Evolutionary conservation across 2,329 filamentous ascomycete species (phyloP).

Genomic region (Neonectria faginata): DNA sequence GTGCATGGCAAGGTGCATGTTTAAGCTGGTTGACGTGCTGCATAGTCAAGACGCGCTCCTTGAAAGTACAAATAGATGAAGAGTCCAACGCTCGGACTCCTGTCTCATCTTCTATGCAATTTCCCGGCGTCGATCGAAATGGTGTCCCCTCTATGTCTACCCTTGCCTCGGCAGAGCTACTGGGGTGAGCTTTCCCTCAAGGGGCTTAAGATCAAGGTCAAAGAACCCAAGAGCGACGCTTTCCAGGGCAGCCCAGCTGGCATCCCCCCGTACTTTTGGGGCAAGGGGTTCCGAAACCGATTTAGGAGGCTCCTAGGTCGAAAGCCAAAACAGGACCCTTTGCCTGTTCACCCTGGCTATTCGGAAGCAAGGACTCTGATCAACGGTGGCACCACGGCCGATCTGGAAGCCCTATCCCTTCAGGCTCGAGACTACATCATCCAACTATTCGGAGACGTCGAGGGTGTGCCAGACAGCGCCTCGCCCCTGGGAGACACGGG

Average conservation of each 20-base stretch:
- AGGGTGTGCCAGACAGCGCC: constrained; percentile 25
- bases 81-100: constrained; percentile 38
- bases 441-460: constrained; percentile 36
- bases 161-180: constrained; percentile 38
- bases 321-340: constrained; percentile 5
- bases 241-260: constrained; percentile 18
- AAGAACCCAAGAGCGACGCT: constrained; percentile 17
- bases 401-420: constrained; percentile 32
- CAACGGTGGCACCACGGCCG: constrained; percentile 30
- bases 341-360: constrained; percentile 32
- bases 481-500: constrained; percentile 18
- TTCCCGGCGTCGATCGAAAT: constrained; percentile 41
- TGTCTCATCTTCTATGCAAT: constrained; percentile 22
- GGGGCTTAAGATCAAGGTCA: constrained; percentile 40
- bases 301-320: constrained; percentile 30
- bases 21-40: too few relatives aligned
- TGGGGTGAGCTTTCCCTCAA: constrained; percentile 42
- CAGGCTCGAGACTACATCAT: constrained; percentile 34
- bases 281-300: constrained; percentile 36
- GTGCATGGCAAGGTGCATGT: too few relatives aligned
- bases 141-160: constrained; percentile 33
- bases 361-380: constrained; percentile 39
- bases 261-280: constrained; percentile 38
- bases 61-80: constrained; percentile 27
- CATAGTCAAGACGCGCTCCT: too few relatives aligned